Evolutionary conservation across 208 protist genomes (phyloP), one percentile per base, ranked within the genome.

Genomic region (Trypanosoma melophagium): DNA sequence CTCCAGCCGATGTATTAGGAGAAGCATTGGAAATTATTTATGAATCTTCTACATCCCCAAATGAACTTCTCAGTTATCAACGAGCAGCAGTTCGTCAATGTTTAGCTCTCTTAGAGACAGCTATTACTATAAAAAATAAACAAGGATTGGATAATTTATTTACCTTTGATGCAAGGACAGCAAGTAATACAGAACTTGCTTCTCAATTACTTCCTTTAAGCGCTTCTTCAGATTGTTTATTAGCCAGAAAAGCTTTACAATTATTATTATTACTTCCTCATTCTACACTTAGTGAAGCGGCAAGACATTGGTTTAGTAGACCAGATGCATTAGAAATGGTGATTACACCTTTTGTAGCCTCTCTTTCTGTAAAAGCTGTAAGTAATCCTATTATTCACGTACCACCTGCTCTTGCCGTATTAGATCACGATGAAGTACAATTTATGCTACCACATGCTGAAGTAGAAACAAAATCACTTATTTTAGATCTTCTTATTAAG

Each of bases 401-500:
- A 1, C 80, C 86, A 45, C 90, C 87, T 13, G 77, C 83, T 67
- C 87, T 93, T 28, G 74, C 80, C 14, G 57, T 87, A 25, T 73
- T 93, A 10, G 90, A 93, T 67, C 63, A 81, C 41, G 80, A 91
- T 49, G 72, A 76, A 42, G 47, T 69, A 14, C 61, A 76, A 21
- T 25, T 66, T 1, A 10, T 70, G 17, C 21, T 68, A 10, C 60
- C 66, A 55, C 51, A 72, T 55, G 57, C 68, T 22, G 60, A 70
- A 38, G 71, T 66, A 1, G 80, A 84, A 21, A 87, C 76, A 7
- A 87, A 87, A 62, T 84, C 81, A 16, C 76, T 91, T n/a, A 71
- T 94, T 57, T 64, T 96, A 19, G 87, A 96, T 66, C 73, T 96
- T 38, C 78, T 96, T 22, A 91, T 92, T 66, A 65, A 79, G 47